Base-by-base conservation (phyloP, 192 early-diverging fungal genomes). In the Coemansia sp. region DNA sequence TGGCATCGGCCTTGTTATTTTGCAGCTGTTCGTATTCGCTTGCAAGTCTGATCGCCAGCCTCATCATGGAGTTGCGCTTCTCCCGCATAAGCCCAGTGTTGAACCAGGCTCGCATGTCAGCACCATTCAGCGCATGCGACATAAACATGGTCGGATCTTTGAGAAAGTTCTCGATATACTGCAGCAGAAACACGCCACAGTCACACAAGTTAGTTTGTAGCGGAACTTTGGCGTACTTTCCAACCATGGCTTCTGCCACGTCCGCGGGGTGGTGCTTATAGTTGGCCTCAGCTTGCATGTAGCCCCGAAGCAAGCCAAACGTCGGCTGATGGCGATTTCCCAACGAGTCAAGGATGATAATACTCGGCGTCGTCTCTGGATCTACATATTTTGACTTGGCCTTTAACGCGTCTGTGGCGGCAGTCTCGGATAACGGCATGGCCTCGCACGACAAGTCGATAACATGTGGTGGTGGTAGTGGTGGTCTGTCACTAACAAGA, bases 131-230 rank as follows among this genome's bases (percentile, higher is more conserved):
- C 0, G 64, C 75, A 28, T 75, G 37, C 35, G 67, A 53, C 21
- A 73, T 44, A 43, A 78, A 73, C 7, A 33, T 47, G 2, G 55
- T 62, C 3, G 89, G 89, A 50, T 77, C 67, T 52, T 74, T 64
- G 37, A 94, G 64, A 62, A 96, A 89, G 37, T 81, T 66, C 59
- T 95, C 91, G 4, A 93, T 85, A 66, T 91, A 93, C 64, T 94
- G 87, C 8, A 93, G 72, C n/a, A 96, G 49, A 77, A 87, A 95
- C 16, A 96, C 79, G n/a, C 95, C 95, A 69, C 95, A 96, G 74
- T 96, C 95, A 63, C 89, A 93, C 68, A 85, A 74, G 68, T 96
- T 96, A 59, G 80, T 67, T 61, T 96, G 95, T 26, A 81, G 62
- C 17, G 93, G 92, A 19, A 89, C 86, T 80, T 91, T 91, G 61